These are phyloP conservation scores for Sporothrix phasma DNA, from an alignment of 2,329 filamentous ascomycete species.

Conservation along the genomic window DNA sequence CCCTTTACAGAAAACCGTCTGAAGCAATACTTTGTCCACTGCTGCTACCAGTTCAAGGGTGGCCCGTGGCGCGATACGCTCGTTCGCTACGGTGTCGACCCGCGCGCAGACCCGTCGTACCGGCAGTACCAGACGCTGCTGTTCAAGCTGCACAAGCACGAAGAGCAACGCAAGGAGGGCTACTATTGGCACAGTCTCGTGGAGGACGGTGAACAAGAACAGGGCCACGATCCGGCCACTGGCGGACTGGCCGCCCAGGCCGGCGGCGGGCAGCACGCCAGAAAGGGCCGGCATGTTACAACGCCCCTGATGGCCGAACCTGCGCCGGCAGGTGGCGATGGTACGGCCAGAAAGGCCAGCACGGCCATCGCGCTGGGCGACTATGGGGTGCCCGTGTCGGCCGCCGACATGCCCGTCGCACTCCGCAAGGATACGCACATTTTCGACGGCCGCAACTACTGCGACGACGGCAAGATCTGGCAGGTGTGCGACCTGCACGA, in stretches of 20 bases:
- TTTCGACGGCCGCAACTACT: conserved; percentile 70
- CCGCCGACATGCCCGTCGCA: conserved; percentile 18
- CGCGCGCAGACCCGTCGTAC: conserved; percentile 64
- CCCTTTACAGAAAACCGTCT: conserved; percentile 42
- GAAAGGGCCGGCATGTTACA: neutral
- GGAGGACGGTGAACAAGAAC: neutral
- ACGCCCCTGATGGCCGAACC: neutral
- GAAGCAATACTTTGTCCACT: conserved; percentile 69
- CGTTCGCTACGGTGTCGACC: conserved; percentile 77
- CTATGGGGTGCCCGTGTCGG: too few relatives aligned
- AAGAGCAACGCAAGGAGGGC: conserved; percentile 34
- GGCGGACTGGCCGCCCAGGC: neutral
- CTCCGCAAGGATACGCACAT: conserved; percentile 49
- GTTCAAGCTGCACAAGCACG: conserved; percentile 59
- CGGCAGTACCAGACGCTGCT: conserved; percentile 81
- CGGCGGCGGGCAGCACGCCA: neutral
- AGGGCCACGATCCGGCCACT: conserved; percentile 11
- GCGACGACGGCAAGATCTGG: conserved; percentile 80
- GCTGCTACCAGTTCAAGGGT: conserved; percentile 84
- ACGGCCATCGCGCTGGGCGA: too few relatives aligned
- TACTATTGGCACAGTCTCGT: conserved; percentile 25
- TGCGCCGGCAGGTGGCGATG: neutral
- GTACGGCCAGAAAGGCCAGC: too few relatives aligned
- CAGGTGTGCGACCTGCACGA: conserved; percentile 90
- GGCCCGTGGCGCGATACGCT: conserved; percentile 88